A percentile compares a stretch with the other conserved stretches of the same genome.
phyloP scores from a whole-genome alignment of 768 basidiomycete species.

The Mycena alexandri region DNA sequence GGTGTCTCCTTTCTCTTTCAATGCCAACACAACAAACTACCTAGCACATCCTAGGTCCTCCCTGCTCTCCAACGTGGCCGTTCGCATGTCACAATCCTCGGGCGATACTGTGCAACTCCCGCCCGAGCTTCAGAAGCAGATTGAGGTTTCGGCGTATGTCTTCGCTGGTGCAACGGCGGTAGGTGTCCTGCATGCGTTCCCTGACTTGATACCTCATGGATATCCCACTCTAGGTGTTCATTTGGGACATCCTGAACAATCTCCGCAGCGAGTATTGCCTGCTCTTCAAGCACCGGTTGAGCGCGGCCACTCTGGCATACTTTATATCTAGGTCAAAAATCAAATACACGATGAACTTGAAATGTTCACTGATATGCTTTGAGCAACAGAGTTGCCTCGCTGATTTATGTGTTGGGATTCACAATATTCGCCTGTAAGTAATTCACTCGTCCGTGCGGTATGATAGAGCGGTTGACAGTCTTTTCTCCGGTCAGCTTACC shows the following conservation, averaged over 20 bases:
- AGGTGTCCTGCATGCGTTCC: too few species aligned
- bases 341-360: not conserved
- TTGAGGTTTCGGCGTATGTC: constrained; percentile 12
- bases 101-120: not conserved
- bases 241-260: constrained; percentile 48
- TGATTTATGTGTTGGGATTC: constrained; percentile 32
- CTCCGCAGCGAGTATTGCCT: constrained; percentile 41
- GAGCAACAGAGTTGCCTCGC: constrained; percentile 32
- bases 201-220: not conserved
- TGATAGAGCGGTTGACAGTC: not conserved
- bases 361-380: not conserved
- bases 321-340: constrained; percentile 29
- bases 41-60: too few species aligned
- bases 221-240: constrained; percentile 39
- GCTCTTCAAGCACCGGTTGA: constrained; percentile 36
- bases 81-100: not conserved
- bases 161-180: constrained; percentile 17
- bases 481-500: not conserved
- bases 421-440: constrained; percentile 41
- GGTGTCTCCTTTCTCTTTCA: too few species aligned
- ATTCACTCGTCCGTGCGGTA: too few species aligned
- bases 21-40: too few species aligned
- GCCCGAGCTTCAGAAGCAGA: not conserved
- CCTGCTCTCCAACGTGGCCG: too few species aligned
- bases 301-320: constrained; percentile 40